These are phyloP conservation scores for Didymella exigua DNA, from an alignment of 2,329 filamentous ascomycete genomes.

Conservation along the genomic window DNA sequence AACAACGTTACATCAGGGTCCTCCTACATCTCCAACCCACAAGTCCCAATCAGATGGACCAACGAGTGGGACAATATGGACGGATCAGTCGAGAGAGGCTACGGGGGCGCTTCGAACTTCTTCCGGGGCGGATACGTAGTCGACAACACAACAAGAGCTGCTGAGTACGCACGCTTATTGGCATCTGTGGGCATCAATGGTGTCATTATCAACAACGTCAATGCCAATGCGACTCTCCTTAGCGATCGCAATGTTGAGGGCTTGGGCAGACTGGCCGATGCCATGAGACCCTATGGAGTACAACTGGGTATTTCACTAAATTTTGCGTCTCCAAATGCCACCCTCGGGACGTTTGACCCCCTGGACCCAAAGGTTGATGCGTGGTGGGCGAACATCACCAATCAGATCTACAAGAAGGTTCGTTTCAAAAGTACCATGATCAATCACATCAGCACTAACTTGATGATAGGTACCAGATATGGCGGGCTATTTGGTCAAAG, in stretches of 20 bases:
- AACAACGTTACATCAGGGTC: conserved; percentile 58
- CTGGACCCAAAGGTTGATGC: conserved; percentile 63
- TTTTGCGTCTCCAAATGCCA: conserved; percentile 67
- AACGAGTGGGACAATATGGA: conserved; percentile 78
- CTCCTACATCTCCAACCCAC: conserved; percentile 60
- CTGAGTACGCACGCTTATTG: conserved; percentile 68
- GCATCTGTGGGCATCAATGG: conserved; percentile 71
- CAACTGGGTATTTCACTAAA: conserved; percentile 70
- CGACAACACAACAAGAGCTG: conserved; percentile 64
- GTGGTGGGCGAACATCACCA: conserved; percentile 68
- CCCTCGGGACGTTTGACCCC: conserved; percentile 67
- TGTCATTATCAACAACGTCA: conserved; percentile 73
- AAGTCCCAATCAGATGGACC: conserved; percentile 69
- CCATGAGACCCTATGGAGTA: conserved; percentile 70
- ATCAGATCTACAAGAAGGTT: conserved; percentile 63
- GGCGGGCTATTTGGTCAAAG: conserved; percentile 72
- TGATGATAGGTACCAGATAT: conserved; percentile 61
- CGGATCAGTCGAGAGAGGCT: conserved; percentile 70
- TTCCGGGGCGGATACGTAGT: conserved; percentile 63
- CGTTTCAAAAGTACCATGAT: not conserved
- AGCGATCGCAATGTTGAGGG: conserved; percentile 64
- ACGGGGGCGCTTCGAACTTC: conserved; percentile 71
- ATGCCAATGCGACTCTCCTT: conserved; percentile 66
- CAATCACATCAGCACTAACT: not conserved
- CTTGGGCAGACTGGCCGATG: conserved; percentile 66